Base-by-base conservation (phyloP, 441 rosid genomes). In the Melastoma candidum region DNA sequence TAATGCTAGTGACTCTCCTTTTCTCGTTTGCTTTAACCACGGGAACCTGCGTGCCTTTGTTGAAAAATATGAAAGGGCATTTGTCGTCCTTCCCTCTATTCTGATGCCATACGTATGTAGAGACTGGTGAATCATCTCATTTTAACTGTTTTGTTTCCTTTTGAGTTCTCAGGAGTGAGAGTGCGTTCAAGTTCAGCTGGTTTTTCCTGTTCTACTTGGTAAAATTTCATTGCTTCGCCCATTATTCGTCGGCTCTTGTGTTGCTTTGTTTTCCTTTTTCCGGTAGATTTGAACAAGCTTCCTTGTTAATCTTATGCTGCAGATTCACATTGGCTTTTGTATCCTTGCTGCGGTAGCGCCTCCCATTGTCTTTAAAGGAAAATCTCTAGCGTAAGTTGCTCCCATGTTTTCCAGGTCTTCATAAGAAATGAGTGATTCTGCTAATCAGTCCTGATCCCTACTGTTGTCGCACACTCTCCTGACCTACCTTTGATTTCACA, bases 331-430 rank as follows among this genome's bases (percentile, higher is more conserved):
- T 47, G 78, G 68, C 59, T 93, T 88, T 80, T 74, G 73, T 63
- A 71, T 93, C 46, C 11, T 88, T 41, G 95, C 97, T 60, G 94
- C 97, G 0, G 92, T 88, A 64, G 97, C 98, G 57, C 95, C 95
- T 59, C 95, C 98, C 17, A 66, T 88, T 7, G 22, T 88, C 71
- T 92, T 88, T 77, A 81, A 73, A 68, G 97, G 95, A 52, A 86
- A 93, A 68, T 88, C 97, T 69, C 75, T 93, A 41, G 67, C 97
- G 95, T 92, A 84, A 49, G 87, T 36, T 36, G 41, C 41, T 36
- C 41, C 41, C 41, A 3, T 36, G 8, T 17, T 39, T 36, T 36
- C 7, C 7, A 36, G 41, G 7, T 2, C 7, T 36, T 36, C 7
- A 4, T 36, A 36, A 9, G 41, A 17, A 36, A 36, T 9, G 7